phyloP scores from a whole-genome alignment of 805 yeast species.

The Tetrapisispora phaffii region DNA sequence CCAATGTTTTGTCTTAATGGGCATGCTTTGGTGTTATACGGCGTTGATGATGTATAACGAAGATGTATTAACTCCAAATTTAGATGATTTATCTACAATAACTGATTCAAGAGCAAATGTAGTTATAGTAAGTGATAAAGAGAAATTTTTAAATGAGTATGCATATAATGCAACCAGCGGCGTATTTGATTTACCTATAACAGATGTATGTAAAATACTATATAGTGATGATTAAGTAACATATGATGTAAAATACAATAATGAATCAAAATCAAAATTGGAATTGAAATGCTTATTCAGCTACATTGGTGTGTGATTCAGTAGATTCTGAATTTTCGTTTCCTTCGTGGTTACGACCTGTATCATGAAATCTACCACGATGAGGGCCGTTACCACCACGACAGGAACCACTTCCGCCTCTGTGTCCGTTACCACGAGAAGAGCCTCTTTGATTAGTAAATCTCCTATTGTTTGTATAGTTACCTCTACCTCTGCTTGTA shows the following conservation, averaged over 20 bases:
- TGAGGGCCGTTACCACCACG: neutral
- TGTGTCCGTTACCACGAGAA: constrained; percentile 8
- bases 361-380: constrained; percentile 3
- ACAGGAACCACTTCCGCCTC: neutral
- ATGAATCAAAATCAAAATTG: neutral
- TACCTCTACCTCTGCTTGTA: constrained; percentile 5
- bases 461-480: constrained; percentile 5
- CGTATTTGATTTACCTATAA: constrained; percentile 75
- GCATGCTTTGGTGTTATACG: constrained; percentile 63
- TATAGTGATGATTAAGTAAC: constrained; percentile 29
- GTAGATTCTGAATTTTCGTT: constrained; percentile 4
- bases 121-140: constrained; percentile 15
- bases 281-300: neutral
- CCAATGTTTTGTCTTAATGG: constrained; percentile 61
- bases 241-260: neutral
- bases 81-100: constrained; percentile 52
- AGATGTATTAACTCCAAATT: constrained; percentile 56
- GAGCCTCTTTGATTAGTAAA: constrained; percentile 14
- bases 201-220: constrained; percentile 55
- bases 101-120: constrained; percentile 54
- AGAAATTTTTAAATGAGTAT: constrained; percentile 25
- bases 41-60: constrained; percentile 63
- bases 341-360: constrained; percentile 12
- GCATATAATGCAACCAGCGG: constrained; percentile 63
- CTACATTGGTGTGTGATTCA: neutral